A percentile compares a stretch with the other conserved stretches of the same genome.
phyloP scores from a whole-genome alignment of 805 yeast genomes.

The Zygotorulaspora danielsina region DNA sequence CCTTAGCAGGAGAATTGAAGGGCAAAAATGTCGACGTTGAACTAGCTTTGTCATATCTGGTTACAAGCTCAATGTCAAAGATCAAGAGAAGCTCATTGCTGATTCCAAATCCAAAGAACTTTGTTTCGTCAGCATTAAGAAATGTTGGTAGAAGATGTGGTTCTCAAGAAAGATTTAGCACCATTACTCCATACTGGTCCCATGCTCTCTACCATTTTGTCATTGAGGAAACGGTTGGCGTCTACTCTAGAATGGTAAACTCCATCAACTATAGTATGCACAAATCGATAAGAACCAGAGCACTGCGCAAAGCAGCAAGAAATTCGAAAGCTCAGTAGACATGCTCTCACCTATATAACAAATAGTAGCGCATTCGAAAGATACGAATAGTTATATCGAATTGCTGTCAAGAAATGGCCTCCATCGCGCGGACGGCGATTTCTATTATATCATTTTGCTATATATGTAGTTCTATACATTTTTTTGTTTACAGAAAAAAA shows the following conservation, averaged over 20 bases:
- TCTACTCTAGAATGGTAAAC: constrained; percentile 67
- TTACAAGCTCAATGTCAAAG: constrained; percentile 94
- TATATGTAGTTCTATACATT: background rate
- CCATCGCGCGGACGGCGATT: too few relatives aligned
- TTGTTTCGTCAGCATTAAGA: constrained; percentile 68
- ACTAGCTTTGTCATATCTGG: constrained; percentile 79
- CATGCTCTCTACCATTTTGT: constrained; percentile 90
- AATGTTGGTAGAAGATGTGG: constrained; percentile 82
- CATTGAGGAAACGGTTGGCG: constrained; percentile 77
- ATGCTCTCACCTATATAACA: background rate
- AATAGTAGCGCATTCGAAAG: too few relatives aligned
- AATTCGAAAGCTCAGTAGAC: constrained; percentile 27
- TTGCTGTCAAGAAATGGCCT: too few relatives aligned
- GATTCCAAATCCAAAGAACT: constrained; percentile 77
- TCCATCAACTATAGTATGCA: constrained; percentile 71
- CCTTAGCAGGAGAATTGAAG: constrained; percentile 80
- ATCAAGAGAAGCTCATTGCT: constrained; percentile 66
- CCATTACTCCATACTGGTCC: constrained; percentile 87
- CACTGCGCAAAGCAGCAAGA: constrained; percentile 58
- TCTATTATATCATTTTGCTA: too few relatives aligned
- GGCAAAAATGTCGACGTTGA: constrained; percentile 76
- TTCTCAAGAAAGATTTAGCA: constrained; percentile 84
- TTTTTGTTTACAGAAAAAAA: background rate
- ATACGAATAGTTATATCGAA: too few relatives aligned
- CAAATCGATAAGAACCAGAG: constrained; percentile 71